phyloP scores from a whole-genome alignment of 2,329 filamentous ascomycete species.

The Pseudodiploospora longispora region DNA sequence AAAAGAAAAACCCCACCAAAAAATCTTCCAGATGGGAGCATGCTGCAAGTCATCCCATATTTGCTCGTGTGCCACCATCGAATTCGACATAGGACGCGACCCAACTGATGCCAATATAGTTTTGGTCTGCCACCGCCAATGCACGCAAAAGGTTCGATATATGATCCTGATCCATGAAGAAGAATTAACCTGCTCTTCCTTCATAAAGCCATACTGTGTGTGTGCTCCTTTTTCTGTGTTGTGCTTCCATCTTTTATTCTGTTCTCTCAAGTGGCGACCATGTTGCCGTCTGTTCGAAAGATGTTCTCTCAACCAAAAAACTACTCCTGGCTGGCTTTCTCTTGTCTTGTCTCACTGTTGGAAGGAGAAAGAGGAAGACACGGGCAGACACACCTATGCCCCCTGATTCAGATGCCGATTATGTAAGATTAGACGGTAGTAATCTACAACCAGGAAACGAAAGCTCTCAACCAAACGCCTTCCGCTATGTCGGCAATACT shows the following conservation, averaged over 20 bases:
- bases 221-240: slow-evolving; percentile 6
- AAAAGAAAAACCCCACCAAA: slow-evolving; percentile 14
- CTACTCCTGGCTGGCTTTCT: slow-evolving; percentile 4
- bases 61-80: too few relatives aligned
- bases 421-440: slow-evolving; percentile 46
- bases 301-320: slow-evolving; percentile 7
- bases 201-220: slow-evolving; percentile 2
- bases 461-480: slow-evolving; percentile 45
- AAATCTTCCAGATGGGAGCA: too few relatives aligned
- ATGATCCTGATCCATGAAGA: slow-evolving; percentile 11
- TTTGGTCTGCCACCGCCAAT: not conserved
- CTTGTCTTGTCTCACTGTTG: slow-evolving; percentile 4
- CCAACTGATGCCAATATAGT: too few relatives aligned
- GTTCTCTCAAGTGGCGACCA: slow-evolving; percentile 23
- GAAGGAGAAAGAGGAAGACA: slow-evolving; percentile 2
- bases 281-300: slow-evolving; percentile 20
- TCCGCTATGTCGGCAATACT: slow-evolving; percentile 43
- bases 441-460: slow-evolving; percentile 42
- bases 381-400: slow-evolving; percentile 3
- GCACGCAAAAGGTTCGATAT: slow-evolving; percentile 1
- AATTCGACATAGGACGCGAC: too few relatives aligned
- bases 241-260: slow-evolving; percentile 18
- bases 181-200: slow-evolving; percentile 15
- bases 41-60: too few relatives aligned
- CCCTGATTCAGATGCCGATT: slow-evolving; percentile 18